A percentile compares a stretch with the other conserved stretches of the same genome.
Evolutionary conservation across 2,329 filamentous ascomycete genomes (phyloP).

Genomic region (Fusarium decemcellulare): DNA sequence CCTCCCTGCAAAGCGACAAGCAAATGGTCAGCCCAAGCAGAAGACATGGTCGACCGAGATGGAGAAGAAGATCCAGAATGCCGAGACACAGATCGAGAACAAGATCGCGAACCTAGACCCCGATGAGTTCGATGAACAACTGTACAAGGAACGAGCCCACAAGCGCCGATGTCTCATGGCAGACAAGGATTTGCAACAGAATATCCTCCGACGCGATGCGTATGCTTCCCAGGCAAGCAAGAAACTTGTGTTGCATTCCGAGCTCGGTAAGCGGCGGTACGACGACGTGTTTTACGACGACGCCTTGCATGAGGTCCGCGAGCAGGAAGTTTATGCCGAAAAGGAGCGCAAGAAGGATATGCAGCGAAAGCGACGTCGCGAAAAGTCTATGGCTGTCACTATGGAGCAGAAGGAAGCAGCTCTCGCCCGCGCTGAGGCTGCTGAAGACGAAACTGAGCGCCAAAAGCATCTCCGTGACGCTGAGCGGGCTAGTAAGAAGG

Average conservation of each 20-base stretch:
- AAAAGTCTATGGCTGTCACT: conserved; percentile 95
- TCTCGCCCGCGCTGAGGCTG: conserved; percentile 81
- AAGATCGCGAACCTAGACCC: conserved; percentile 62
- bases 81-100: conserved; percentile 59
- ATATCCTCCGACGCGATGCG: conserved; percentile 73
- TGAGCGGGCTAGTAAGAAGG: conserved; percentile 92
- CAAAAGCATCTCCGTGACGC: conserved; percentile 87
- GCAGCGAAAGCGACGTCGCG: conserved; percentile 95
- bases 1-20: conserved; percentile 69
- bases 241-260: conserved; percentile 78
- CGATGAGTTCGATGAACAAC: conserved; percentile 58
- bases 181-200: conserved; percentile 72
- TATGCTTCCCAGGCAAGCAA: conserved; percentile 70
- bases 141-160: conserved; percentile 69
- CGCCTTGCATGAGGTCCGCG: conserved; percentile 88
- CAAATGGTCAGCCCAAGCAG: conserved; percentile 75
- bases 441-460: conserved; percentile 86
- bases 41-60: conserved; percentile 71
- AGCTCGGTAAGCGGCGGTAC: conserved; percentile 82
- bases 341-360: conserved; percentile 99
- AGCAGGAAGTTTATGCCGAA: conserved; percentile 91
- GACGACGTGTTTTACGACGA: conserved; percentile 83
- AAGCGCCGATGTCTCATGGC: conserved; percentile 81
- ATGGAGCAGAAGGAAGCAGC: conserved; percentile 92
- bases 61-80: conserved; percentile 57